These are phyloP conservation scores for Sphaerobolus stellatus DNA, from an alignment of 1,284 basidiomycete species.

Conservation along the genomic window DNA sequence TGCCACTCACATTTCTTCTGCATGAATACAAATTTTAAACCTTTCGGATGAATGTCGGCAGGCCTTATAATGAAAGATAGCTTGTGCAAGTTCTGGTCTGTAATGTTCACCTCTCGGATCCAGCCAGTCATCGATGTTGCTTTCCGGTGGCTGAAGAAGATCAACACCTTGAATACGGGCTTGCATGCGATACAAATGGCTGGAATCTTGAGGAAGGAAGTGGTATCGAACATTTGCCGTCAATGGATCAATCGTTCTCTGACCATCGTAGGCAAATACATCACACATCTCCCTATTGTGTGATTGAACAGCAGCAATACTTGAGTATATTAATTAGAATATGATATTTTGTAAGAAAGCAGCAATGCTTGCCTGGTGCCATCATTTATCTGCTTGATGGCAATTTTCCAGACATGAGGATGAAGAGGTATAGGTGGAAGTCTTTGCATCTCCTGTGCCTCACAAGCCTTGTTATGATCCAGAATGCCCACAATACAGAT, in stretches of 20 bases:
- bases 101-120: conserved; percentile 19
- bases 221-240: conserved; percentile 13
- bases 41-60: conserved; percentile 19
- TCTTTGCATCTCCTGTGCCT: conserved; percentile 16
- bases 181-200: conserved; percentile 21
- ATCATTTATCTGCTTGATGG: conserved; percentile 26
- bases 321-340: not conserved
- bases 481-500: conserved; percentile 23
- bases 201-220: conserved; percentile 21
- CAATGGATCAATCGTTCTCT: conserved; percentile 13
- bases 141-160: conserved; percentile 18
- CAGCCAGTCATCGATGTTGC: conserved; percentile 26
- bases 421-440: conserved; percentile 31
- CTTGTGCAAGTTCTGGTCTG: conserved; percentile 21
- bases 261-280: conserved; percentile 13
- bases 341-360: not conserved
- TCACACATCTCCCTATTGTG: conserved; percentile 13
- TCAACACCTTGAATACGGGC: conserved; percentile 22
- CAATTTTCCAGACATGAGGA: conserved; percentile 29
- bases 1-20: conserved; percentile 34
- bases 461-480: conserved; percentile 27
- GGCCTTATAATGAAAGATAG: conserved; percentile 29
- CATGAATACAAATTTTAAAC: conserved; percentile 31
- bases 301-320: conserved; percentile 16
- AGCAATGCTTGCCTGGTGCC: conserved; percentile 21